Conservation (phyloP, 2,329 filamentous ascomycete species). For the Myriangium duriaei region DNA sequence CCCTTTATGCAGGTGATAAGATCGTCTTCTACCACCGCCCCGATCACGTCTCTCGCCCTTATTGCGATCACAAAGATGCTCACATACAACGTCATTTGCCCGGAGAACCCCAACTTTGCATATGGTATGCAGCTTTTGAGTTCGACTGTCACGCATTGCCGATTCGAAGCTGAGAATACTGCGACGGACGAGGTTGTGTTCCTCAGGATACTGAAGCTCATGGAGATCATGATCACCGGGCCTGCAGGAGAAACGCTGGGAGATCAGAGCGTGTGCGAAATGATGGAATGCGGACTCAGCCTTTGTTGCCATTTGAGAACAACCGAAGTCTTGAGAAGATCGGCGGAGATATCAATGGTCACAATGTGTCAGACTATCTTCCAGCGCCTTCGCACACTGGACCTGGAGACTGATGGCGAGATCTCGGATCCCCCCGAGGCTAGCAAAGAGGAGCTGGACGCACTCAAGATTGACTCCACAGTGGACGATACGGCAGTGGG, state of each 20-base stretch:
- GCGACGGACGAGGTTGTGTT: conserved; percentile 92
- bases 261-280: conserved; percentile 95
- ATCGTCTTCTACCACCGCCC: conserved; percentile 87
- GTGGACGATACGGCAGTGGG: conserved; percentile 11
- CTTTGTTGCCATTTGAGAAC: conserved; percentile 93
- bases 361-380: conserved; percentile 99
- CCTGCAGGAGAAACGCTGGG: conserved; percentile 87
- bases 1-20: conserved; percentile 96
- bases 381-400: conserved; percentile 76
- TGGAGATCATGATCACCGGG: conserved; percentile 96
- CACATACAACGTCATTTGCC: conserved; percentile 80
- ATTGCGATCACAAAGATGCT: conserved; percentile 94
- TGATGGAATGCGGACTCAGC: conserved; percentile 96
- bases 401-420: conserved; percentile 47
- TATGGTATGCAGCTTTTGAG: conserved; percentile 91
- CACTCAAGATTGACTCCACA: conserved; percentile 67
- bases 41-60: conserved; percentile 88
- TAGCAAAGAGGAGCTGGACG: conserved; percentile 54
- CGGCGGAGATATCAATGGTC: conserved; percentile 93
- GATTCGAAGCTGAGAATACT: conserved; percentile 92
- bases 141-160: conserved; percentile 90
- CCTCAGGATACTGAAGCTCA: conserved; percentile 84
- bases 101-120: conserved; percentile 72
- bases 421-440: conserved; percentile 55
- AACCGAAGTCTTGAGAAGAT: conserved; percentile 78